These are phyloP conservation scores for Salicornia ramosissima DNA, from an alignment of 148 eudicot genomes.

Conservation along the genomic window DNA sequence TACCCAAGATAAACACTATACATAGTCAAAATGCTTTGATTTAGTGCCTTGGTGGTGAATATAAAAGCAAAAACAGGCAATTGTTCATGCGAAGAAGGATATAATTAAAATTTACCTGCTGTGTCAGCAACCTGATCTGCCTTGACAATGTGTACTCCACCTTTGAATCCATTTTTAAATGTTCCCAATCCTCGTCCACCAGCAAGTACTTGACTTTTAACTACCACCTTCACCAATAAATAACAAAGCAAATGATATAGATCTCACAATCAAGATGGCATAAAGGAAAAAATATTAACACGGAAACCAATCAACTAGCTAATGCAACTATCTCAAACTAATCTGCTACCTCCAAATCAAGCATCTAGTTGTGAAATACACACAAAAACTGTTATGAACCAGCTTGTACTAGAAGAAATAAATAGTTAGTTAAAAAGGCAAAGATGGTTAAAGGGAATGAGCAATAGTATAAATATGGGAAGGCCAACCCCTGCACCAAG, in stretches of 20 bases:
- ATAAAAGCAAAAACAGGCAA: slow-evolving; percentile 1
- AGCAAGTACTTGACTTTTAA: slow-evolving; percentile 94
- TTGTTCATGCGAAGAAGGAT: neutral
- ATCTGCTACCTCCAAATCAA: neutral
- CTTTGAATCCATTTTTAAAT: slow-evolving; percentile 79
- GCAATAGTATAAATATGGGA: no score
- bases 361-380: neutral
- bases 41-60: neutral
- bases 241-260: no score
- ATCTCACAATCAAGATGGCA: no score
- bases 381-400: no score
- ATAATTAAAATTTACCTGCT: slow-evolving; percentile 49
- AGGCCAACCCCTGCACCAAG: no score
- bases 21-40: neutral
- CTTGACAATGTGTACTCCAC: slow-evolving; percentile 94
- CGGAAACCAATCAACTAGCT: neutral
- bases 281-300: neutral
- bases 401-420: no score
- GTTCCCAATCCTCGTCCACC: slow-evolving; percentile 97
- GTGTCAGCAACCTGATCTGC: slow-evolving; percentile 63
- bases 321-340: neutral
- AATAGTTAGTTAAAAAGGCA: no score
- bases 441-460: no score
- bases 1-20: neutral
- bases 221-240: slow-evolving; percentile 65